Evolutionary conservation across 305 asterid species (phyloP), one percentile per base, ranked within the genome.

Genomic region (Fraxinus ornus): DNA sequence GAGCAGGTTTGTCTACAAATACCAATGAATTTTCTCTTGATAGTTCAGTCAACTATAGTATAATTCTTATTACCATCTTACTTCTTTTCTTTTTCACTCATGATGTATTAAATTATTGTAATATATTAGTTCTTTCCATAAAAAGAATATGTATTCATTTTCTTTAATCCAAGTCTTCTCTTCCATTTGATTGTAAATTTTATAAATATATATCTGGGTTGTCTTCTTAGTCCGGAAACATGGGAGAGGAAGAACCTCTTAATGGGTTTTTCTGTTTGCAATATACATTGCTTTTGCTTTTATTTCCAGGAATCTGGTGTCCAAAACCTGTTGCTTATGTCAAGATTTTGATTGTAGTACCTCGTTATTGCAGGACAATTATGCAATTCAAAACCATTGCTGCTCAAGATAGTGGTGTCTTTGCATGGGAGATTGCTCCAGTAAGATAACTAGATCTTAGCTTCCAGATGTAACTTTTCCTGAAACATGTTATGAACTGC

Each of bases 371-470:
- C 89, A 94, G 99, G 99, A 96, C 64, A 86, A 92, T 83, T 93
- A 86, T 87, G 98, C 99, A 68, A 84, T 96, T 88, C 95, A 91
- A 80, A 96, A 98, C 90, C 78, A 94, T 94, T 85, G 95, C 98
- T 89, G 98, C 99, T 87, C 98, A 96, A 88, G 93, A 90, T 77
- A 87, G 87, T 78, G 91, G 90, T 87, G 90, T 95, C 80, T 96
- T 94, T 82, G 80, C 94, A 81, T 96, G 99, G 98, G 99, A 96
- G 93, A 96, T 96, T 81, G 90, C 84, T 75, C 97, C 98, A 62
- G 99, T 96, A 90, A 86, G 89, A 85, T 82, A n/a, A 64, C 66
- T 78, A 30, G 52, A 37, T 49, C 62, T 76, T 86, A 57, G 72
- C 79, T 82, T 57, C 24, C 78, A 7, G 30, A 13, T 44, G 12